phyloP scores from a whole-genome alignment of 164 flowering plant species.

The Nymphaea thermarum region DNA sequence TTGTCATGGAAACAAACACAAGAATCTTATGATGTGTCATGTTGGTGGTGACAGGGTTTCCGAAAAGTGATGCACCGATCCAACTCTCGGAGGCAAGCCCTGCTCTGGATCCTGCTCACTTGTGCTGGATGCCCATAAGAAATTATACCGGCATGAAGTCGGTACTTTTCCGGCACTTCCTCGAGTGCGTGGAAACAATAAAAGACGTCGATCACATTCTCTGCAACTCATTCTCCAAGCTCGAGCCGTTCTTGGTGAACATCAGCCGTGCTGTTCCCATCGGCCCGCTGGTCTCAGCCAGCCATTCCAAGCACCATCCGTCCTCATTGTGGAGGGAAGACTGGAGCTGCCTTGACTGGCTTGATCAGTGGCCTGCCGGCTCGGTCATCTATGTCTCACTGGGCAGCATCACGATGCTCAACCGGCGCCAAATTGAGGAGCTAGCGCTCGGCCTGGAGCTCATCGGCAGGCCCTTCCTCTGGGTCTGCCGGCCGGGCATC shows the following conservation, averaged over 20 bases:
- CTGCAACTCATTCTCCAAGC: slow-evolving; percentile 10
- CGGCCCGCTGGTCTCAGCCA: slow-evolving; percentile 8
- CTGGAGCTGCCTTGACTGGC: slow-evolving; percentile 7
- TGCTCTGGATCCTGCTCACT: background rate
- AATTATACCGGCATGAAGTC: background rate
- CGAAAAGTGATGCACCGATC: background rate
- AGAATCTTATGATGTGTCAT: too few relatives aligned
- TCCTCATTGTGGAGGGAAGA: slow-evolving; percentile 9
- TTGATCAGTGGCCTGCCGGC: slow-evolving; percentile 2
- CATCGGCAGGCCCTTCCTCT: slow-evolving; percentile 2
- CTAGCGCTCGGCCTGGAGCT: slow-evolving; percentile 5
- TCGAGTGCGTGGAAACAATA: background rate
- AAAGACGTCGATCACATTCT: slow-evolving; percentile 1
- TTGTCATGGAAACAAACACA: too few relatives aligned
- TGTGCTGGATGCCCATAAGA: background rate
- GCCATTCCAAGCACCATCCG: background rate
- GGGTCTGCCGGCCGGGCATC: slow-evolving; percentile 6
- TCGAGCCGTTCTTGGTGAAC: slow-evolving; percentile 2
- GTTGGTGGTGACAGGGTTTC: background rate
- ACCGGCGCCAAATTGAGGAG: slow-evolving; percentile 4
- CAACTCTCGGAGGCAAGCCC: background rate
- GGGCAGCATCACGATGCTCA: slow-evolving; percentile 5
- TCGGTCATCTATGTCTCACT: slow-evolving; percentile 15
- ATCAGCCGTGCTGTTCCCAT: slow-evolving; percentile 4
- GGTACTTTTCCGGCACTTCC: background rate